These are phyloP conservation scores for Spathaspora gorwiae DNA, from an alignment of 805 yeast genomes.

Conservation along the genomic window DNA sequence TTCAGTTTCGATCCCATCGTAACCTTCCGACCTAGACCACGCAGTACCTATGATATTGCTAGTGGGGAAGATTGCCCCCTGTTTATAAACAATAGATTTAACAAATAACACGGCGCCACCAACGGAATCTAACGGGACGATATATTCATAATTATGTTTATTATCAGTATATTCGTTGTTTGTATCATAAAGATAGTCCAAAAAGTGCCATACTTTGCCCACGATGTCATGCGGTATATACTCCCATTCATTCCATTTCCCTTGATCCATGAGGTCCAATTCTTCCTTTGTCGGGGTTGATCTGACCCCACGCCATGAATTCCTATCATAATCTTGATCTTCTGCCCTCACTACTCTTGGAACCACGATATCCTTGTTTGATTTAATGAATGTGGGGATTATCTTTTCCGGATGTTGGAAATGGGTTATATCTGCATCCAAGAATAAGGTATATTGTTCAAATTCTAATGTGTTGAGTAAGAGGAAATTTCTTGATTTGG, in stretches of 20 bases:
- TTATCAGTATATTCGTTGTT: conserved; percentile 5
- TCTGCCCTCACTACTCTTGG: conserved; percentile 28
- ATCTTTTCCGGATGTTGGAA: conserved; percentile 21
- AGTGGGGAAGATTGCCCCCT: conserved; percentile 45
- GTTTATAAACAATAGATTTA: conserved; percentile 39
- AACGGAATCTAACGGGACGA: conserved; percentile 40
- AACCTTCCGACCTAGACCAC: conserved; percentile 46
- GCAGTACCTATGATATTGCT: conserved; percentile 43
- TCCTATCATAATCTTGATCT: conserved; percentile 31
- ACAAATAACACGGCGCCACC: conserved; percentile 49
- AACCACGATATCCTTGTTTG: conserved; percentile 31
- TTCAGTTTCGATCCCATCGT: conserved; percentile 53
- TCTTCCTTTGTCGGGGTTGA: conserved; percentile 27
- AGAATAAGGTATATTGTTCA: conserved; percentile 31
- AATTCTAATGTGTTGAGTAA: conserved; percentile 20
- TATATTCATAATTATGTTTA: conserved; percentile 7
- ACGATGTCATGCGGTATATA: conserved; percentile 31
- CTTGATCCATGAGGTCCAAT: conserved; percentile 20
- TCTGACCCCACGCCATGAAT: conserved; percentile 39
- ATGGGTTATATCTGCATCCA: conserved; percentile 32
- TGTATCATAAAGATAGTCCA: conserved; percentile 11
- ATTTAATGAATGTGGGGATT: conserved; percentile 20
- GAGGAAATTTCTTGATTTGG: conserved; percentile 33
- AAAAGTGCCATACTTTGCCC: conserved; percentile 27
- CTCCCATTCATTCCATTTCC: conserved; percentile 26